Evolutionary conservation across 768 basidiomycete species (phyloP).

Genomic region (Rhizopogon salebrosus): DNA sequence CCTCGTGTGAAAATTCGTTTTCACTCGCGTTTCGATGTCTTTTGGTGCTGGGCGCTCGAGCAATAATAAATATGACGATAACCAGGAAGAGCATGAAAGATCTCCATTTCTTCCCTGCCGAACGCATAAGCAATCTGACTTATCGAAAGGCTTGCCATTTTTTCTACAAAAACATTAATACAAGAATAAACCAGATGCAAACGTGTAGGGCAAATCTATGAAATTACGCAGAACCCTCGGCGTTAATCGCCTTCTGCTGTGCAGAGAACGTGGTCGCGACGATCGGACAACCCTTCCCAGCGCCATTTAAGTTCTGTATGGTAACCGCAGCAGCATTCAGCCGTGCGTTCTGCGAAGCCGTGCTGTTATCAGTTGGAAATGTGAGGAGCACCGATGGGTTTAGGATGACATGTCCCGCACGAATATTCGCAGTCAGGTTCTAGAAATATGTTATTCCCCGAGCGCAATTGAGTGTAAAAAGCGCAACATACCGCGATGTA

Average conservation of each 20-base stretch:
- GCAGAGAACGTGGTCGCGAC: slow-evolving; percentile 57
- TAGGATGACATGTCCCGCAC: slow-evolving; percentile 35
- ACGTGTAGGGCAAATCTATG: background rate
- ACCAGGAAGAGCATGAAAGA: too few species aligned
- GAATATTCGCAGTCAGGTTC: slow-evolving; percentile 35
- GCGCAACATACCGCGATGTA: slow-evolving; percentile 17
- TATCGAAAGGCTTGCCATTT: background rate
- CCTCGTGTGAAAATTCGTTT: too few species aligned
- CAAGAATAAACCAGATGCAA: background rate
- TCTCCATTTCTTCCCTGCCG: background rate
- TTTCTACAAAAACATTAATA: background rate
- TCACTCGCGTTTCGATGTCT: too few species aligned
- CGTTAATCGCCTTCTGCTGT: slow-evolving; percentile 19
- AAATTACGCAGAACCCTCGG: slow-evolving; percentile 7
- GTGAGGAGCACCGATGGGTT: slow-evolving; percentile 34
- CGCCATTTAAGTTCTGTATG: slow-evolving; percentile 65
- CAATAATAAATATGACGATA: too few species aligned
- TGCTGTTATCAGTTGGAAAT: slow-evolving; percentile 41
- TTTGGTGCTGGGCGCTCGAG: too few species aligned
- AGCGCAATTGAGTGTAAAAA: background rate
- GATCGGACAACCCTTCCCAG: slow-evolving; percentile 63
- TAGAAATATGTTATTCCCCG: slow-evolving; percentile 5
- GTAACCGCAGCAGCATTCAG: slow-evolving; percentile 57
- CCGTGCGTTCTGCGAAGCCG: slow-evolving; percentile 38
- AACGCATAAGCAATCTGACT: background rate